These are phyloP conservation scores for Geranium brycei DNA, from an alignment of 345 rosid genomes.

Conservation along the genomic window DNA sequence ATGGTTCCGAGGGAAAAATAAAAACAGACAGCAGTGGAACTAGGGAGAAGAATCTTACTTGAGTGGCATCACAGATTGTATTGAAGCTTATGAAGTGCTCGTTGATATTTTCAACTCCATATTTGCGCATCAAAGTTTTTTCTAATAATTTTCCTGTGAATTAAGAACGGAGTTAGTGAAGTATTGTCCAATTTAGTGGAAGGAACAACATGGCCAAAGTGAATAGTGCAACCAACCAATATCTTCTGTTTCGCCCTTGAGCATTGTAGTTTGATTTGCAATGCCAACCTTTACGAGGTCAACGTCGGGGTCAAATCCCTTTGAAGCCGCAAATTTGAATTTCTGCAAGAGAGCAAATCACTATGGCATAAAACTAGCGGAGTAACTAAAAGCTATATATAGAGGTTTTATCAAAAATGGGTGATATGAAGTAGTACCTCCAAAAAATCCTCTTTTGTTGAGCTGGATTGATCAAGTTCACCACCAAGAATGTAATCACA, in stretches of 20 bases:
- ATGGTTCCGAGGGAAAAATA: no score
- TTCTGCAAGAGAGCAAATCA: constrained; percentile 41
- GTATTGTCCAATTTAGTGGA: no score
- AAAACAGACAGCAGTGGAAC: neutral
- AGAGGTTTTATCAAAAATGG: neutral
- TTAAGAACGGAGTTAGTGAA: neutral
- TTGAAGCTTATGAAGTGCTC: constrained; percentile 84
- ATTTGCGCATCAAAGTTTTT: constrained; percentile 78
- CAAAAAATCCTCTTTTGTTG: constrained; percentile 73
- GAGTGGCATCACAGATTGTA: constrained; percentile 97
- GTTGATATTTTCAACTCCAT: constrained; percentile 70
- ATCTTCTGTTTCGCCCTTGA: constrained; percentile 93
- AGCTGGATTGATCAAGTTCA: constrained; percentile 72
- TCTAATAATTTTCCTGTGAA: constrained; percentile 63
- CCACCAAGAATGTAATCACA: constrained; percentile 95
- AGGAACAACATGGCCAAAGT: neutral
- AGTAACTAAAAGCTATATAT: neutral
- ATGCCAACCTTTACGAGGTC: constrained; percentile 76
- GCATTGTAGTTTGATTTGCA: constrained; percentile 98
- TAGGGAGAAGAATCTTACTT: constrained; percentile 30
- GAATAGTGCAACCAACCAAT: constrained; percentile 48
- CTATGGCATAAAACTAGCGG: constrained; percentile 5
- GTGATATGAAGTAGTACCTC: constrained; percentile 32
- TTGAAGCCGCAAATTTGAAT: constrained; percentile 61
- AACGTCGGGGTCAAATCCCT: constrained; percentile 78